Base-by-base conservation (phyloP, 139 green algal species). In the Chlamydomonas schloesseri region DNA sequence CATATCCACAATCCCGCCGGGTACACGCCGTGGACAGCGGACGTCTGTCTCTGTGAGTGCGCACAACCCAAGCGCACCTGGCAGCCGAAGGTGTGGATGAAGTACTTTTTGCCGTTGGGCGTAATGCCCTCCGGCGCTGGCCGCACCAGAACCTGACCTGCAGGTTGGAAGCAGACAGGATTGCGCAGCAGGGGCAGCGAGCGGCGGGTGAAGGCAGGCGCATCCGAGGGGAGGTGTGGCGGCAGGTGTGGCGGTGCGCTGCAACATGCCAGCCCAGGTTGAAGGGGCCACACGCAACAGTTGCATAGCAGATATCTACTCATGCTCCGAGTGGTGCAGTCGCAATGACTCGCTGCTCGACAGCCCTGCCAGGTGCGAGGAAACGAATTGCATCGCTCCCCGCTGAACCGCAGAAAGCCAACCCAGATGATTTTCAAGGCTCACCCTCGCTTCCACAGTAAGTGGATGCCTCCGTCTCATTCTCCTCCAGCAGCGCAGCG, bases 31-130 rank as follows among this genome's bases (percentile, higher is more conserved):
- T n/a, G n/a, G n/a, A n/a, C n/a, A n/a, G n/a, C n/a, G n/a, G n/a
- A n/a, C n/a, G n/a, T n/a, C n/a, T n/a, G n/a, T n/a, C n/a, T n/a
- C n/a, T n/a, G n/a, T n/a, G n/a, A n/a, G n/a, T n/a, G n/a, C n/a
- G n/a, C n/a, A n/a, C n/a, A n/a, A n/a, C n/a, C n/a, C n/a, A n/a
- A n/a, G n/a, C 76, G 14, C 83, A 97, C 93, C 94, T 97, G 96
- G 91, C 97, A 99, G 57, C 96, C 96, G 87, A 99, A 98, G 24
- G 97, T 99, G 88, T 98, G 97, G 53, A 99, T 98, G 90, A 98
- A 96, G 87, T 97, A 99, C 23, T 84, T 92, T 85, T 97, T 97
- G 65, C 96, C 95, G 65, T 95, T 95, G 65, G 78, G 82, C 8
- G 81, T 26, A 0, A 92, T 71, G 53, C 84, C 31, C 69, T 57